A percentile compares a stretch with the other conserved stretches of the same genome.
Conservation (phyloP, 768 basidiomycete species). For the Lactarius tabidus region DNA sequence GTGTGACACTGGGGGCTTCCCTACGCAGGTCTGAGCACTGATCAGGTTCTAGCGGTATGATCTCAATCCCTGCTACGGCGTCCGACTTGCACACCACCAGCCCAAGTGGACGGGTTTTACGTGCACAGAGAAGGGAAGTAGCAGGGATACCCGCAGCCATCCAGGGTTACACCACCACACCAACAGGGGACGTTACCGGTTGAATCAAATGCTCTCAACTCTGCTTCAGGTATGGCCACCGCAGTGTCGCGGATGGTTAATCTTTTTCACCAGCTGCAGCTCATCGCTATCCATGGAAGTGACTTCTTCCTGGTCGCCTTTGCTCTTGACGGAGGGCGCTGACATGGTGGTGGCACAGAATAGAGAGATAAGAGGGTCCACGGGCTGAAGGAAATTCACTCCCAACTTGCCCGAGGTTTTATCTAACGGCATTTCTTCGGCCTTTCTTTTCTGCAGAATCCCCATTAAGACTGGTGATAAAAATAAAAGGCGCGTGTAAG, state of each 20-base stretch:
- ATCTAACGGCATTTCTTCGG: not conserved
- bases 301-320: slow-evolving; percentile 29
- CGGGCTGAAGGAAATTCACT: not conserved
- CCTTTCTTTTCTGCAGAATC: not conserved
- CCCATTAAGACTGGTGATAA: not conserved
- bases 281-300: slow-evolving; percentile 42
- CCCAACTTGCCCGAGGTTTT: not conserved
- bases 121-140: slow-evolving; percentile 23
- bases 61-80: slow-evolving; percentile 74
- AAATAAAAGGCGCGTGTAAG: no score
- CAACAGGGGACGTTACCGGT: slow-evolving; percentile 67
- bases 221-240: slow-evolving; percentile 32
- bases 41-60: slow-evolving; percentile 97
- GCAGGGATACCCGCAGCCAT: slow-evolving; percentile 89
- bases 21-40: slow-evolving; percentile 98
- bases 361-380: not conserved
- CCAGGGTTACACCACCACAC: slow-evolving; percentile 57
- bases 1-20: slow-evolving; percentile 79
- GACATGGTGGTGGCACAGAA: slow-evolving; percentile 11
- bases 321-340: slow-evolving; percentile 18
- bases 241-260: slow-evolving; percentile 28
- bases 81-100: slow-evolving; percentile 30
- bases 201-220: slow-evolving; percentile 34
- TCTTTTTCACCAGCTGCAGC: slow-evolving; percentile 54
- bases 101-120: slow-evolving; percentile 27